Evolutionary conservation across 2,329 filamentous ascomycete species (phyloP).

Genomic region (Leptographium wingfieldii): DNA sequence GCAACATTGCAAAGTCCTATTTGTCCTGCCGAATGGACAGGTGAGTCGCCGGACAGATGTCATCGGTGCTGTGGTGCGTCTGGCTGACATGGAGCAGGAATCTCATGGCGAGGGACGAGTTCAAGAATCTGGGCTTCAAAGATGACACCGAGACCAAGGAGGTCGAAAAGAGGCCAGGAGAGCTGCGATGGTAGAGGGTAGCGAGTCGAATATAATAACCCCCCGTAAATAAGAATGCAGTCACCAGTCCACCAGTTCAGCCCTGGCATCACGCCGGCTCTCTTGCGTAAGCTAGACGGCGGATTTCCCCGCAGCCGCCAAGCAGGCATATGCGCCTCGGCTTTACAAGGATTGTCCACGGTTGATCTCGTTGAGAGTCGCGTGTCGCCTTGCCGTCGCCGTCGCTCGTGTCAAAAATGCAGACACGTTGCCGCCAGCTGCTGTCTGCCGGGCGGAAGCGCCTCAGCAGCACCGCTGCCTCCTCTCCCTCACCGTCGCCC

Average conservation of each 20-base stretch:
- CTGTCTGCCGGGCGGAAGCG: neutral
- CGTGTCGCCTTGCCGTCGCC: no score
- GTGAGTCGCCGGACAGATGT: slow-evolving; percentile 33
- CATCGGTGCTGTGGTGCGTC: neutral
- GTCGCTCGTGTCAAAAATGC: neutral
- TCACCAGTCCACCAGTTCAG: neutral
- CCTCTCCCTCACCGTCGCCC: neutral
- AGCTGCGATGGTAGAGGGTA: slow-evolving; percentile 20
- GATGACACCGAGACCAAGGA: slow-evolving; percentile 21
- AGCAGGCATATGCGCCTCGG: neutral
- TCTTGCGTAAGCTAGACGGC: neutral
- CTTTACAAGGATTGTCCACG: neutral
- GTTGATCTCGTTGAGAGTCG: no score
- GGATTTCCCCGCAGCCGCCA: neutral
- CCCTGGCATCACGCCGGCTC: neutral
- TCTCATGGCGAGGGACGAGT: slow-evolving; percentile 89
- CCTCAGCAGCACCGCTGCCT: neutral
- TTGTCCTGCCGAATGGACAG: slow-evolving; percentile 87
- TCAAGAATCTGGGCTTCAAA: slow-evolving; percentile 80
- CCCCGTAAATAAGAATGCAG: neutral
- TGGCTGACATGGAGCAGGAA: slow-evolving; percentile 43
- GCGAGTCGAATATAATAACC: neutral
- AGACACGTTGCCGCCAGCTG: neutral
- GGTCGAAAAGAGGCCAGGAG: slow-evolving; percentile 18
- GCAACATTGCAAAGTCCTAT: slow-evolving; percentile 77